Evolutionary conservation across 2,329 filamentous ascomycete species (phyloP), one percentile per base, ranked within the genome.

Genomic region (Stylonectria norvegica): DNA sequence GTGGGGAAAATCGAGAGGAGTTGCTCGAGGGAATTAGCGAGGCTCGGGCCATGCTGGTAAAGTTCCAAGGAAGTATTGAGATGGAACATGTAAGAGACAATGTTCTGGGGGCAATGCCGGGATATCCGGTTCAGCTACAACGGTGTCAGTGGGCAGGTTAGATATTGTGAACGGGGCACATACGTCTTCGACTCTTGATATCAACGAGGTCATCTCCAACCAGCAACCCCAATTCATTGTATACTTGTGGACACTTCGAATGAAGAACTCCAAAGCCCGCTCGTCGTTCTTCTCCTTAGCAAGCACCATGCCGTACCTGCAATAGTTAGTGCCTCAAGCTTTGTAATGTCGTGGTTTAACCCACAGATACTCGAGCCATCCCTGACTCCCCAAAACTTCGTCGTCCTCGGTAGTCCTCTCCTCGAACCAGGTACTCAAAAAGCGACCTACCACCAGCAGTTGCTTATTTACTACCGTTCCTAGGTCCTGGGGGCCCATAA

Each of bases 211-310:
- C 63, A 98, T 79, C 67, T 98, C 93, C 43, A 93, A 77, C 93
- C 93, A 98, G 47, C 89, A 90, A 6, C 89, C 89, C 93, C 93
- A 98, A 60, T 97, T 95, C 78, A 90, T 95, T 1, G 89, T 87
- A 56, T 89, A 95, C 28, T 89, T 70, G 61, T 94, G 86, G 8
- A 96, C 87, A 58, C 90, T 95, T 48, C 81, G 78, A 36, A 96
- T 73, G n/a, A 98, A 75, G 76, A 86, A 95, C 48, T 86, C 80
- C 64, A 91, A 83, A 2, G 93, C 93, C 45, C 86, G 76, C 31
- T 83, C 76, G 52, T 95, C 89, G 55, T 93, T 96, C 65, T 95
- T 95, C 46, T 90, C 85, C 64, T 90, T 95, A 23, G 88, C 79
- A 14, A 97, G 72, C 11, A 96, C 82, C 66, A 97, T 85, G 8